Conservation (phyloP, 176 grass and related monocot species). For the Chrysopogon serrulatus region DNA sequence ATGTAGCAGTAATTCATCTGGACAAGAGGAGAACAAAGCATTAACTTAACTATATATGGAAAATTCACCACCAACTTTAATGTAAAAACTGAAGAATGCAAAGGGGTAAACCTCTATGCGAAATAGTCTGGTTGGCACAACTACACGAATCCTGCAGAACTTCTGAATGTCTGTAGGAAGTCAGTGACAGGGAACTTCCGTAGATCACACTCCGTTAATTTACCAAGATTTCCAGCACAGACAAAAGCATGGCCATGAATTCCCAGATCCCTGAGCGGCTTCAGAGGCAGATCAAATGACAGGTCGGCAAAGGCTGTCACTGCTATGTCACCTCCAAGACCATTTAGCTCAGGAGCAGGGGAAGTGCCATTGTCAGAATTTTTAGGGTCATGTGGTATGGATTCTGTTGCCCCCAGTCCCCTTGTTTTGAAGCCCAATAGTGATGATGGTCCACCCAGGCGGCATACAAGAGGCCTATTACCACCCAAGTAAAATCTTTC, state of each 20-base stretch:
- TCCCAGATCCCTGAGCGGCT: constrained; percentile 60
- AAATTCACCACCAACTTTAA: neutral
- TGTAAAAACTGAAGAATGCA: neutral
- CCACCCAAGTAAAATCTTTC: constrained; percentile 84
- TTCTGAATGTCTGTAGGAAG: constrained; percentile 68
- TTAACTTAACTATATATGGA: constrained; percentile 6
- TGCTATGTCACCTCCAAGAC: constrained; percentile 51
- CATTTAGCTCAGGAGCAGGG: constrained; percentile 39
- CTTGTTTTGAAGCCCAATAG: constrained; percentile 74
- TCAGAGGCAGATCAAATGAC: constrained; percentile 87
- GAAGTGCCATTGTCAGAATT: constrained; percentile 31
- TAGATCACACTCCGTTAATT: constrained; percentile 46
- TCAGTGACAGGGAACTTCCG: constrained; percentile 37
- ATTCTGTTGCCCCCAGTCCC: constrained; percentile 50
- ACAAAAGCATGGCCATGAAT: constrained; percentile 82
- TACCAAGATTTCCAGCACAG: constrained; percentile 72
- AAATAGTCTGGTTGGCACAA: constrained; percentile 68
- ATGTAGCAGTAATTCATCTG: constrained; percentile 93
- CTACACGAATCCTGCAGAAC: constrained; percentile 76
- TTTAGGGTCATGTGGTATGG: constrained; percentile 12
- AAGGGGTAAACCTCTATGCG: constrained; percentile 57
- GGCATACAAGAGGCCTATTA: constrained; percentile 61
- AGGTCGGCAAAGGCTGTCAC: constrained; percentile 79
- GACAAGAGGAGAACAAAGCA: neutral
- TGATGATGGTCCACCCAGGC: constrained; percentile 62